Evolutionary conservation across 1,139 yeast genomes (phyloP).

Genomic region (Saccharomyces hybrid): DNA sequence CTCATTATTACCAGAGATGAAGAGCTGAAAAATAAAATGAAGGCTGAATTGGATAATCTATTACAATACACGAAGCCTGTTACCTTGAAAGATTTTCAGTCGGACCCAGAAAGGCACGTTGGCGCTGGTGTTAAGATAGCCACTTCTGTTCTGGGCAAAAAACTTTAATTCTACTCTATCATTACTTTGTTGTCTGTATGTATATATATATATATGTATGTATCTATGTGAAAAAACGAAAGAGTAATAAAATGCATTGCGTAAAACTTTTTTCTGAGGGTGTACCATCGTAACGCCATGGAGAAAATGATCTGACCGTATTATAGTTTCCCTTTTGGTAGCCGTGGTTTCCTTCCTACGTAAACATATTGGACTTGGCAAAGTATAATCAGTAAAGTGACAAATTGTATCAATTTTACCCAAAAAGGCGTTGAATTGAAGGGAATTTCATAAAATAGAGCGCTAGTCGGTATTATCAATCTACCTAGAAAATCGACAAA

Average conservation of each 20-base stretch:
- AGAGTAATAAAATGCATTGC: not conserved
- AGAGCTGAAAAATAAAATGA: conserved; percentile 50
- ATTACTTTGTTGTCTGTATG: not conserved
- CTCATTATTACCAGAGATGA: conserved; percentile 65
- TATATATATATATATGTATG: no score
- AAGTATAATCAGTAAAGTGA: conserved; percentile 15
- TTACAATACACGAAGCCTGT: conserved; percentile 47
- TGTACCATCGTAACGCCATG: not conserved
- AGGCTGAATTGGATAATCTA: conserved; percentile 56
- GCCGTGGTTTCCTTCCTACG: conserved; percentile 14
- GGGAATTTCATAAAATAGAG: conserved; percentile 16
- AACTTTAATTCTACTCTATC: conserved; percentile 40
- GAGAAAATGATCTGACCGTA: not conserved
- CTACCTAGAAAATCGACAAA: conserved; percentile 15
- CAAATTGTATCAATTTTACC: conserved; percentile 13
- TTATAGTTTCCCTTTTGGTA: conserved; percentile 13
- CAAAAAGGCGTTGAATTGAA: conserved; percentile 20
- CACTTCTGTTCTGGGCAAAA: conserved; percentile 57
- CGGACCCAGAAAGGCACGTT: conserved; percentile 53
- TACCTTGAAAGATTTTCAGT: conserved; percentile 51
- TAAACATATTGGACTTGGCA: conserved; percentile 26
- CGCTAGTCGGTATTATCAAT: not conserved
- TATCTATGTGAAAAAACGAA: no score
- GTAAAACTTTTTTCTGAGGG: not conserved
- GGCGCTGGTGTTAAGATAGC: conserved; percentile 56